Evolutionary conservation across 306 rosid genomes (phyloP).

Genomic region (Carpinus viminea): DNA sequence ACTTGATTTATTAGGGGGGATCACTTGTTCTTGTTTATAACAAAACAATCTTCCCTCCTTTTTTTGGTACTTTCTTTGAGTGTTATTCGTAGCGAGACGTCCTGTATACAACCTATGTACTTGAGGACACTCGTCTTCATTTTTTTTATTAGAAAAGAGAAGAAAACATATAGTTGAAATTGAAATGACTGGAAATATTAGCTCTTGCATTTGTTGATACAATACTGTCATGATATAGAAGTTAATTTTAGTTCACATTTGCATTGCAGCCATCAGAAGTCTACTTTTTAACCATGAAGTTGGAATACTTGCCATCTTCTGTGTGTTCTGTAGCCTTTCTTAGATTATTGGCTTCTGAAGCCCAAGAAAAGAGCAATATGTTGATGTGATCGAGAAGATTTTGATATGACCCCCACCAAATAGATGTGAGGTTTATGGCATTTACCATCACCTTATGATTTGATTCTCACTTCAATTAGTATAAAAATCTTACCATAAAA

Average conservation of each 20-base stretch:
- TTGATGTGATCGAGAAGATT: no score
- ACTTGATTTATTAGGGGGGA: neutral
- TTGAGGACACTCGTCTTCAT: neutral
- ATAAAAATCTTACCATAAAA: no score
- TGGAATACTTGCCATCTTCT: neutral
- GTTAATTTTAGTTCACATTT: neutral
- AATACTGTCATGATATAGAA: neutral
- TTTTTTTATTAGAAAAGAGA: neutral
- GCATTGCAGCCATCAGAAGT: neutral
- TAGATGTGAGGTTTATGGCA: no score
- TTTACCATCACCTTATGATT: no score
- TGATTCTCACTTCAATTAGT: no score
- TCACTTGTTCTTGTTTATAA: neutral
- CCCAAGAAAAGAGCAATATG: no score
- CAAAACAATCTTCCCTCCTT: neutral
- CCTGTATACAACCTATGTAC: neutral
- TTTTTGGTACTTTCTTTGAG: neutral
- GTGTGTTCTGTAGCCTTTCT: neutral
- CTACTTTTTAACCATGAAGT: neutral
- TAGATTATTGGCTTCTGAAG: no score
- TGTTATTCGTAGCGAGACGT: neutral
- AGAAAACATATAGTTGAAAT: neutral
- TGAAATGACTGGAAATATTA: neutral
- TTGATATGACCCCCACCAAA: no score
- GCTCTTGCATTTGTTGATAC: neutral